Percentiles rank a stretch among this genome's conserved stretches.
Conservation (phyloP, 768 basidiomycete species). For the Suillus sp. region DNA sequence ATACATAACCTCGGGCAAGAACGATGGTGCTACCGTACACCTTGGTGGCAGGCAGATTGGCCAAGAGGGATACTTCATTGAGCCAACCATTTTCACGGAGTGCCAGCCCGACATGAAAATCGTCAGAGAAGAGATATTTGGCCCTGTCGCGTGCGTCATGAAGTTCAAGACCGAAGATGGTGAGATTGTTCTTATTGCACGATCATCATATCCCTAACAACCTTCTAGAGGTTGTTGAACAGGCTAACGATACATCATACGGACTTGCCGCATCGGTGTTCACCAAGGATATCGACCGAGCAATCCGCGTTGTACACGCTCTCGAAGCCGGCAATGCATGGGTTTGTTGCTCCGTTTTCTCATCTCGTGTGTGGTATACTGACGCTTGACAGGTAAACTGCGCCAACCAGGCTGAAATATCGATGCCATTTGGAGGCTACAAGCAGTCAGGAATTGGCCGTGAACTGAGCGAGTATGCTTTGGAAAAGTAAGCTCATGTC, state of each 20-base stretch:
- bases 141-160: slow-evolving; percentile 48
- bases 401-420: slow-evolving; percentile 43
- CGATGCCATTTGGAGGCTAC: slow-evolving; percentile 70
- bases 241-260: slow-evolving; percentile 49
- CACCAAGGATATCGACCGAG: slow-evolving; percentile 45
- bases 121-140: slow-evolving; percentile 45
- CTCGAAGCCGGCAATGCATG: slow-evolving; percentile 60
- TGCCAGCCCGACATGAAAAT: slow-evolving; percentile 50
- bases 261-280: slow-evolving; percentile 55
- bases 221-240: slow-evolving; percentile 25
- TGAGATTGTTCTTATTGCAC: not conserved
- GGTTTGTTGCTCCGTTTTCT: slow-evolving; percentile 35
- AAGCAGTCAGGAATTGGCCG: slow-evolving; percentile 75
- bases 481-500: slow-evolving; percentile 41
- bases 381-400: slow-evolving; percentile 42
- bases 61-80: slow-evolving; percentile 46
- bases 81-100: slow-evolving; percentile 48
- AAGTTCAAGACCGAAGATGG: slow-evolving; percentile 46
- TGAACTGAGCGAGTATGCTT: slow-evolving; percentile 67
- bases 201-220: not conserved
- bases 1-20: slow-evolving; percentile 53
- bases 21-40: slow-evolving; percentile 49
- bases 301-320: slow-evolving; percentile 41
- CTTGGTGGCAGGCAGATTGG: slow-evolving; percentile 47
- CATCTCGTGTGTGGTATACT: not conserved